Evolutionary conservation across 768 basidiomycete genomes (phyloP), one percentile per base, ranked within the genome.

Genomic region (Panaeolus cyanescens): DNA sequence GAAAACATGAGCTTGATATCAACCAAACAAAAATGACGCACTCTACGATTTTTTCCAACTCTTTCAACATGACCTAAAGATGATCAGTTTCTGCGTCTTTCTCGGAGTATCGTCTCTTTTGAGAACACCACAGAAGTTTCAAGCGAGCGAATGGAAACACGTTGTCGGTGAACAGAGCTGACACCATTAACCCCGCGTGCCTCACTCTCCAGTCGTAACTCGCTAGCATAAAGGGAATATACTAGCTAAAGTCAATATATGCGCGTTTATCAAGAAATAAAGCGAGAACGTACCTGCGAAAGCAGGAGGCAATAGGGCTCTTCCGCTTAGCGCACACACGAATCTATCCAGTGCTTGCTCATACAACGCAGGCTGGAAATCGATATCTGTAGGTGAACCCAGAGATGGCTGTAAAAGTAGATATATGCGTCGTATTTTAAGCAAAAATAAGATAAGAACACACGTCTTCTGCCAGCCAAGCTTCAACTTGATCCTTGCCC

Each of bases 291-390:
- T 20, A 80, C 81, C 73, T 82, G 85, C n/a, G 76, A 95, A 95
- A 5, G 93, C 89, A 9, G 88, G 85, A 0, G 91, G 93, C 4
- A 96, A 77, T 1, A 95, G 84, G 0, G 85, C 77, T 59, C 87
- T 80, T 0, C 94, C 93, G 5, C 91, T 92, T 42, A 95, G 75
- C 0, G 92, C 91, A 72, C 88, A 88, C 10, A 93, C 91, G 3
- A 95, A 71, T 7, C 94, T 79, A 71, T 96, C 95, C 1, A 96
- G 74, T 0, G 90, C 83, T 63, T 95, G 92, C 65, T 96, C 94
- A 62, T 92, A 93, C 28, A 90, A 79, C 32, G 87, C 87, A 1
- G 89, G 90, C 37, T 89, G 87, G 1, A 77, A 81, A 42, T 91
- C 89, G 28, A 79, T 79, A 39, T 84, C 81, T 0, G 84, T 76